A percentile compares a stretch with the other conserved stretches of the same genome.
These are phyloP conservation scores for Penicillium sp. DNA, from an alignment of 2,329 filamentous ascomycete species.

Conservation along the genomic window DNA sequence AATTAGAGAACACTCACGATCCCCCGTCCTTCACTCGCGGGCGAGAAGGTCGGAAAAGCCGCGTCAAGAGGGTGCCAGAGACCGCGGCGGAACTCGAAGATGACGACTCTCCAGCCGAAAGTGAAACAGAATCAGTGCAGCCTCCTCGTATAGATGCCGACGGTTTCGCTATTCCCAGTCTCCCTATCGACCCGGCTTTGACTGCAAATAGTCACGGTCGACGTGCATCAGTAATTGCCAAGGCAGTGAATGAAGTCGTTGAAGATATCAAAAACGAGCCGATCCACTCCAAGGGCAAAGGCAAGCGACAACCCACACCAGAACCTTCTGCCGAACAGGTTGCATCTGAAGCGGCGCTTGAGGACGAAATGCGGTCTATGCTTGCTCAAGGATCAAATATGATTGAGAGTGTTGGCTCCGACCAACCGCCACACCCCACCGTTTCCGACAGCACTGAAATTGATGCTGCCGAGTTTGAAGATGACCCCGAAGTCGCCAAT, in stretches of 20 bases:
- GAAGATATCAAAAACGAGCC: conserved; percentile 24
- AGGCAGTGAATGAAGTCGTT: conserved; percentile 23
- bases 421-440: conserved; percentile 38
- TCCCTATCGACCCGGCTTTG: conserved; percentile 48
- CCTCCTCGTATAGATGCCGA: conserved; percentile 60
- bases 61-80: conserved; percentile 35
- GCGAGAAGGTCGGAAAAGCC: conserved; percentile 59
- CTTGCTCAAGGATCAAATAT: conserved; percentile 49
- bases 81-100: conserved; percentile 47
- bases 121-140: conserved; percentile 24
- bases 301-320: conserved; percentile 41
- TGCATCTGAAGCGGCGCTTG: conserved; percentile 61
- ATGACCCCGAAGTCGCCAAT: conserved; percentile 82
- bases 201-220: conserved; percentile 25
- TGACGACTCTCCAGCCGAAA: conserved; percentile 39
- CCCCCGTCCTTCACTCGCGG: conserved; percentile 71
- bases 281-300: conserved; percentile 27
- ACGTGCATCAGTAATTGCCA: conserved; percentile 18
- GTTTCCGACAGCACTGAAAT: conserved; percentile 60
- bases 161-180: conserved; percentile 64
- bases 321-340: conserved; percentile 60
- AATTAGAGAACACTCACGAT: conserved; percentile 67
- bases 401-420: conserved; percentile 28
- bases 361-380: conserved; percentile 69
- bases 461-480: conserved; percentile 77